phyloP scores from a whole-genome alignment of 495 filamentous ascomycete species.

The Tuber melanosporum region DNA sequence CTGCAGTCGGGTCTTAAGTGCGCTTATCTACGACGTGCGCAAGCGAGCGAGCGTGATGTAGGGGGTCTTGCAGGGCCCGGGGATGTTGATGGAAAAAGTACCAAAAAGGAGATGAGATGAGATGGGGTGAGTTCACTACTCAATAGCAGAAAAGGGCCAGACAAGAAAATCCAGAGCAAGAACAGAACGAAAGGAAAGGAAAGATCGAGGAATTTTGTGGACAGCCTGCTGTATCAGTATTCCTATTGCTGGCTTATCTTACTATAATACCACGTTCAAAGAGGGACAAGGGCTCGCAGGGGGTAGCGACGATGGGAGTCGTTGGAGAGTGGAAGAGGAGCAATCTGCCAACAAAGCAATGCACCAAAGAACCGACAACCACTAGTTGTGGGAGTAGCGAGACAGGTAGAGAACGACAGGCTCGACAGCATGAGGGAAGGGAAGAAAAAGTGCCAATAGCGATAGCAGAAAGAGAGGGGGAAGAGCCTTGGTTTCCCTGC shows the following conservation, averaged over 20 bases:
- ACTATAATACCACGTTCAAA: neutral
- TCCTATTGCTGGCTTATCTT: slow-evolving; percentile 4
- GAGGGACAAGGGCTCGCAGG: neutral
- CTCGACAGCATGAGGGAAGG: neutral
- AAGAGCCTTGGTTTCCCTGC: neutral
- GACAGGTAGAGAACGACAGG: neutral
- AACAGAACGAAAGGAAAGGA: neutral
- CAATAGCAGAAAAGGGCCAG: slow-evolving; percentile 1
- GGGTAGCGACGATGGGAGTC: slow-evolving; percentile 23
- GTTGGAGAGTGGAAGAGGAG: slow-evolving; percentile 34
- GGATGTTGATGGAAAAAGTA: slow-evolving; percentile 15
- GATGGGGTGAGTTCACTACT: slow-evolving; percentile 24
- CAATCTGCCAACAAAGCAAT: slow-evolving; percentile 37
- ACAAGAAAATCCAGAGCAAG: slow-evolving; percentile 21
- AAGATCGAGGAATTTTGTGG: neutral
- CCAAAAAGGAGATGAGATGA: slow-evolving; percentile 39
- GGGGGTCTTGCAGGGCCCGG: slow-evolving; percentile 12
- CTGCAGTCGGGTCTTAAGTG: slow-evolving; percentile 38
- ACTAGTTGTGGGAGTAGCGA: neutral
- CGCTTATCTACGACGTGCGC: slow-evolving; percentile 36
- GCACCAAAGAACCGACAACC: slow-evolving; percentile 18
- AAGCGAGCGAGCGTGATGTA: slow-evolving; percentile 37
- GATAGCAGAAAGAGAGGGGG: neutral
- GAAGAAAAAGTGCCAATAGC: neutral
- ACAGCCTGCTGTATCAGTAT: slow-evolving; percentile 1